These are phyloP conservation scores for Kodamaea laetipori DNA, from an alignment of 805 yeast genomes.

Conservation along the genomic window DNA sequence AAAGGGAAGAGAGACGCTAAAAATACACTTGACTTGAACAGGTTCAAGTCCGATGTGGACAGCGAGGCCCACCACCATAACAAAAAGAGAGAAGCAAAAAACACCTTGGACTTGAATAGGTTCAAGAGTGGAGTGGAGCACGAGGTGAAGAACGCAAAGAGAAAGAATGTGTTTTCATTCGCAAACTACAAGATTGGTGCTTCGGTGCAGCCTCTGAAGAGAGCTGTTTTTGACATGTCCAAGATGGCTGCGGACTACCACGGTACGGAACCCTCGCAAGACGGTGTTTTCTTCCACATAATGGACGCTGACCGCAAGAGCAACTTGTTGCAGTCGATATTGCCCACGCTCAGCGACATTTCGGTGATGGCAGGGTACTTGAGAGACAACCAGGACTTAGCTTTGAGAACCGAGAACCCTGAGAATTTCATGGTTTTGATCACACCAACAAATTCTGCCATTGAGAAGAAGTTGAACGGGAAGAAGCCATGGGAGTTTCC, in stretches of 20 bases:
- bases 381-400: conserved; percentile 59
- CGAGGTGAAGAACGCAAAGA: background rate
- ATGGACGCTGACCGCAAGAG: conserved; percentile 18
- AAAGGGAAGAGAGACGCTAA: conserved; percentile 12
- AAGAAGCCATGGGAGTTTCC: conserved; percentile 90
- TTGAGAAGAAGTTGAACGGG: conserved; percentile 40
- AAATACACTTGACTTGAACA: conserved; percentile 9
- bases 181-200: background rate
- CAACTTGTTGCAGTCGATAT: conserved; percentile 34
- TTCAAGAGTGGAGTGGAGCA: conserved; percentile 4
- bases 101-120: conserved; percentile 7
- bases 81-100: conserved; percentile 3
- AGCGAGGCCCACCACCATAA: too few relatives aligned
- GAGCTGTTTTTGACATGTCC: conserved; percentile 5
- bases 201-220: background rate
- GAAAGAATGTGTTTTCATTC: background rate
- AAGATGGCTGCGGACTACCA: conserved; percentile 4
- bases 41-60: conserved; percentile 5
- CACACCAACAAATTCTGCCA: conserved; percentile 70
- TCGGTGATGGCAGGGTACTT: conserved; percentile 69
- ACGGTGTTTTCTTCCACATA: conserved; percentile 19
- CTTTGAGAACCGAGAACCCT: conserved; percentile 48
- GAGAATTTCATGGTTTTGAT: conserved; percentile 54
- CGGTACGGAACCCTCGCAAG: conserved; percentile 6
- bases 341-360: conserved; percentile 42